Percentiles rank a stretch among this genome's conserved stretches.
Conservation (phyloP, 768 basidiomycete genomes). For the Tulasnella sp. region DNA sequence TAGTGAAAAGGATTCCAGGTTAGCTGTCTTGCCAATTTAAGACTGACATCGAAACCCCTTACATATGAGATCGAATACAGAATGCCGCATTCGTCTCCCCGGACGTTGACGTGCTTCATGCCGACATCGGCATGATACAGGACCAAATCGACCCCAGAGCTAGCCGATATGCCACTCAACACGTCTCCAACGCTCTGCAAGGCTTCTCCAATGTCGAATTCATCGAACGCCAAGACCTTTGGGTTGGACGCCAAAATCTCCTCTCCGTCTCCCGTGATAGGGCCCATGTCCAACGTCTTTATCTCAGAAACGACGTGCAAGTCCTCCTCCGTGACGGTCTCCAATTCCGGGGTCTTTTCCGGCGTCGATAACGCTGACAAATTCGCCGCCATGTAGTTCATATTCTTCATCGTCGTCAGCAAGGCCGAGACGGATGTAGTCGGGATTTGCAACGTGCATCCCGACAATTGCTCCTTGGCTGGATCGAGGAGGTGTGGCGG, state of each 20-base stretch:
- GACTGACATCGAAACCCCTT: conserved; percentile 40
- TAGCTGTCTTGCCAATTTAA: neutral
- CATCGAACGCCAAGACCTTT: conserved; percentile 41
- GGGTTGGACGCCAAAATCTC: conserved; percentile 18
- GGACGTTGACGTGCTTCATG: conserved; percentile 80
- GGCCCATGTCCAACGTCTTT: neutral
- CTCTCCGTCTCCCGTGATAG: conserved; percentile 14
- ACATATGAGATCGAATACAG: conserved; percentile 82
- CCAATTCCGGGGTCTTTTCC: conserved; percentile 8
- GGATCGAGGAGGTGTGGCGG: conserved; percentile 87
- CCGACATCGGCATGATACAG: conserved; percentile 86
- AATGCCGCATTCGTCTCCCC: conserved; percentile 79
- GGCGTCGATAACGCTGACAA: conserved; percentile 43
- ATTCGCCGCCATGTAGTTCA: conserved; percentile 91
- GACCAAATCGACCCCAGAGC: conserved; percentile 84
- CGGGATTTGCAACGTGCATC: conserved; percentile 82
- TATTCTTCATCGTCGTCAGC: conserved; percentile 86
- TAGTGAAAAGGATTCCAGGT: conserved; percentile 37
- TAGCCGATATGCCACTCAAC: conserved; percentile 75
- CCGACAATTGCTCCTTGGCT: conserved; percentile 90
- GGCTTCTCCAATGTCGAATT: conserved; percentile 91
- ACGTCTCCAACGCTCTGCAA: conserved; percentile 86
- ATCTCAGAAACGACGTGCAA: neutral
- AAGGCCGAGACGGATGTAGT: conserved; percentile 84
- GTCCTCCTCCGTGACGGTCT: conserved; percentile 13